Evolutionary conservation across 352 stramenopile genomes (phyloP).

Genomic region (Phytophthora macrochlamydospora): DNA sequence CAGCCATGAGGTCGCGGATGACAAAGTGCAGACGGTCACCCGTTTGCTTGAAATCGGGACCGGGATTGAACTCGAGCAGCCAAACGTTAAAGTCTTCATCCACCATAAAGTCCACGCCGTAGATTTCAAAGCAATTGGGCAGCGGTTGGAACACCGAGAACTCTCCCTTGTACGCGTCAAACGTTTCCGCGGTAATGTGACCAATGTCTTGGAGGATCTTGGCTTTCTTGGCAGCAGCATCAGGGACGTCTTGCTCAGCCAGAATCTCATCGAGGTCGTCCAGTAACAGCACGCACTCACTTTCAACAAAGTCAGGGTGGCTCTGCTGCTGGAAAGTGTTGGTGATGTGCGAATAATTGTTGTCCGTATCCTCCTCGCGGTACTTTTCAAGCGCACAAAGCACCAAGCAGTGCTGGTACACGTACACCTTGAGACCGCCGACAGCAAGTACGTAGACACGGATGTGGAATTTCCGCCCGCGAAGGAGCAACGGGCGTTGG

Average conservation of each 20-base stretch:
- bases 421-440: constrained; percentile 65
- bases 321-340: constrained; percentile 81
- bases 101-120: constrained; percentile 79
- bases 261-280: constrained; percentile 65
- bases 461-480: constrained; percentile 75
- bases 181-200: constrained; percentile 64
- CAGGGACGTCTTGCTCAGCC: constrained; percentile 39
- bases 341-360: constrained; percentile 78
- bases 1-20: constrained; percentile 66
- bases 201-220: constrained; percentile 69
- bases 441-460: constrained; percentile 66
- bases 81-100: constrained; percentile 72
- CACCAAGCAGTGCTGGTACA: constrained; percentile 69
- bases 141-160: constrained; percentile 77
- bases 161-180: constrained; percentile 74
- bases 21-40: constrained; percentile 60
- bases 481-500: constrained; percentile 57
- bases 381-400: constrained; percentile 63
- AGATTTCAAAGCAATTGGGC: constrained; percentile 78
- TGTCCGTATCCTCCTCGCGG: constrained; percentile 43
- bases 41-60: constrained; percentile 81
- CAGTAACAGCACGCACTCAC: constrained; percentile 66
- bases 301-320: constrained; percentile 72
- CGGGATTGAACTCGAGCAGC: constrained; percentile 79
- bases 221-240: constrained; percentile 44